phyloP scores from a whole-genome alignment of 352 stramenopile species.

The Halophytophthora batemanensis region DNA sequence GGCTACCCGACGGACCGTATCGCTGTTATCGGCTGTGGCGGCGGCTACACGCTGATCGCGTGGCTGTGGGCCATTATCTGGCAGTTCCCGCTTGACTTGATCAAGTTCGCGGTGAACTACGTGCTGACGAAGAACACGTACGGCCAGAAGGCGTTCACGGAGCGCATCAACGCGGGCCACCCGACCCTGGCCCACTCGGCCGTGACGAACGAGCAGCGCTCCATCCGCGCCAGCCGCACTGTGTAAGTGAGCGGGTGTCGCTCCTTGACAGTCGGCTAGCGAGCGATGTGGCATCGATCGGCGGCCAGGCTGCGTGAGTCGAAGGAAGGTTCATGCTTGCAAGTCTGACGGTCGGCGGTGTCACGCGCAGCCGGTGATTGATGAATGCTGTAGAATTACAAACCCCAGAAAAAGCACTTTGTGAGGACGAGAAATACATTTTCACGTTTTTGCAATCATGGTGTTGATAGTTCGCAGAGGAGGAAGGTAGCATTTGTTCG shows the following conservation, averaged over 20 bases:
- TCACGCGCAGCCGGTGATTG: constrained; percentile 2
- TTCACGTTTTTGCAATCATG: constrained; percentile 7
- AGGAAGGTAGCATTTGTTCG: no score
- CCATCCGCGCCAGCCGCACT: constrained; percentile 62
- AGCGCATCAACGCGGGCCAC: constrained; percentile 74
- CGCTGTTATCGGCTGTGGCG: constrained; percentile 60
- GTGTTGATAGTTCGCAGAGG: constrained; percentile 12
- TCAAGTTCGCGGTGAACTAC: constrained; percentile 75
- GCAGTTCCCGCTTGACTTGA: constrained; percentile 72
- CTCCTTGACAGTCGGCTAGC: constrained; percentile 4
- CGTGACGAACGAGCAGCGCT: constrained; percentile 59
- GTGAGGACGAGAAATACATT: background rate
- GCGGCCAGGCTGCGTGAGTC: constrained; percentile 1
- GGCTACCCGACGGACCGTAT: constrained; percentile 68
- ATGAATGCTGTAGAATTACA: constrained; percentile 38
- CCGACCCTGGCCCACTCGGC: constrained; percentile 58
- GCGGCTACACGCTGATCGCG: constrained; percentile 58
- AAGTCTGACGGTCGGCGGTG: no score
- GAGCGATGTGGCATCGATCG: constrained; percentile 16
- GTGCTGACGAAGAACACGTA: constrained; percentile 60
- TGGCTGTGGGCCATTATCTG: constrained; percentile 71
- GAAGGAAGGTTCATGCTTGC: no score
- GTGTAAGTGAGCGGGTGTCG: constrained; percentile 32
- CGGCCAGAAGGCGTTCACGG: constrained; percentile 58
- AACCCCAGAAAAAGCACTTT: constrained; percentile 15